phyloP scores from a whole-genome alignment of 129 eudicot genomes.

The Flaveria bidentis region DNA sequence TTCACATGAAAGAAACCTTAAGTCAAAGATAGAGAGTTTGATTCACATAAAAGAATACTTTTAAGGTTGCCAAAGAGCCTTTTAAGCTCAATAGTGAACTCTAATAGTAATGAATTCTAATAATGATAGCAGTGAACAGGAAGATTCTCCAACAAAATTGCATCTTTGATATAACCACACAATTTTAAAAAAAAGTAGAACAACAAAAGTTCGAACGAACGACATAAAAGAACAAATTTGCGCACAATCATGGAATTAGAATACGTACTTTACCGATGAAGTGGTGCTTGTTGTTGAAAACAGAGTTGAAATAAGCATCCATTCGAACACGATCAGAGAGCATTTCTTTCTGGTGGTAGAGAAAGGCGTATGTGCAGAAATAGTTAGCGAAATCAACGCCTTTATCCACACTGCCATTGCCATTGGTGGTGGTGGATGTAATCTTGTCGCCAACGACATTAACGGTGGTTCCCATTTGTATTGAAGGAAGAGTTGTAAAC shows the following conservation, averaged over 20 bases:
- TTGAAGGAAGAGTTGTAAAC: background rate
- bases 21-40: too few species aligned
- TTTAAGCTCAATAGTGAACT: too few species aligned
- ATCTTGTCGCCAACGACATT: background rate
- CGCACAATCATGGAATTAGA: background rate
- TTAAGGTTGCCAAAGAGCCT: too few species aligned
- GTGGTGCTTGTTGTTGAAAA: slow-evolving; percentile 68
- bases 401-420: slow-evolving; percentile 61
- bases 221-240: background rate
- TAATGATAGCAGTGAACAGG: too few species aligned
- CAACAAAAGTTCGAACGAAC: too few species aligned
- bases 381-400: slow-evolving; percentile 94
- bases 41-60: too few species aligned
- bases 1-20: too few species aligned
- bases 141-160: background rate
- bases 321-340: slow-evolving; percentile 93
- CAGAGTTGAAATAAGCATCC: slow-evolving; percentile 88
- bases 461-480: slow-evolving; percentile 41
- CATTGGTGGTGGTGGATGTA: background rate
- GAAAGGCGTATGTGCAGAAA: slow-evolving; percentile 93
- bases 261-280: slow-evolving; percentile 60
- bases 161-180: background rate
- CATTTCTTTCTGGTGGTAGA: slow-evolving; percentile 99
- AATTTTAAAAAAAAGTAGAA: too few species aligned
- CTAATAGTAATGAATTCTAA: too few species aligned